Evolutionary conservation across 352 stramenopile genomes (phyloP), one percentile per base, ranked within the genome.

Genomic region (Phytophthora nicotianae): DNA sequence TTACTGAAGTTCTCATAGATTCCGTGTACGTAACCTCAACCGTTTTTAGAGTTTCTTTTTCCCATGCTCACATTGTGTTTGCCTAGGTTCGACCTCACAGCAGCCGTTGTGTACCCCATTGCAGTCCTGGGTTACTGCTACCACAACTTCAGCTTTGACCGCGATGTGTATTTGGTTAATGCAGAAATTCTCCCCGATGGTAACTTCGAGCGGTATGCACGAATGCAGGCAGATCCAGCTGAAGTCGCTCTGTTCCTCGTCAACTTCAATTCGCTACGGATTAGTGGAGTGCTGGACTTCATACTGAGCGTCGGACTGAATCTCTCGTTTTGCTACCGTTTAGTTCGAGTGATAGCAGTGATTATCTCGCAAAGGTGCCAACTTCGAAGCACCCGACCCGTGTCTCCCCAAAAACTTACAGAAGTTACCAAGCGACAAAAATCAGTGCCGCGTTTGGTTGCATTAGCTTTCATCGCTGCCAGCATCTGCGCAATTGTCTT

Each of bases 281-380:
- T 83, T 40, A 43, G 38, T 35, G 51, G 59, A 6, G 19, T 32
- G 1, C n/a, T 70, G 5, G 63, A 79, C 14, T 68, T 81, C 21
- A 38, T 70, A n/a, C 64, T 77, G 8, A 66, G 59, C 0, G 65
- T 81, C 35, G 66, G 68, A 26, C 56, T 72, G 32, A 81, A 75
- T 24, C 6, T 73, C 0, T 70, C 62, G 3, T 77, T 81, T 26
- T 77, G 62, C 46, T 68, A 76, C 21, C 69, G 72, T 4, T 72
- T 77, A 40, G 49, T 67, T 21, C 68, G 59, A 0, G 62, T 78
- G 4, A 21, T 74, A 4, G 42, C 47, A n/a, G 58, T 19, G 17
- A 59, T 32, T 41, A 41, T 41, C 33, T 41, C 33, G 33, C 33
- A 41, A 17, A 41, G 33, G 7, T 41, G 11, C 10, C 33, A 10